Percentiles rank a stretch among this genome's conserved stretches.
phyloP scores from a whole-genome alignment of 352 stramenopile species.

The Peronospora farinosa region DNA sequence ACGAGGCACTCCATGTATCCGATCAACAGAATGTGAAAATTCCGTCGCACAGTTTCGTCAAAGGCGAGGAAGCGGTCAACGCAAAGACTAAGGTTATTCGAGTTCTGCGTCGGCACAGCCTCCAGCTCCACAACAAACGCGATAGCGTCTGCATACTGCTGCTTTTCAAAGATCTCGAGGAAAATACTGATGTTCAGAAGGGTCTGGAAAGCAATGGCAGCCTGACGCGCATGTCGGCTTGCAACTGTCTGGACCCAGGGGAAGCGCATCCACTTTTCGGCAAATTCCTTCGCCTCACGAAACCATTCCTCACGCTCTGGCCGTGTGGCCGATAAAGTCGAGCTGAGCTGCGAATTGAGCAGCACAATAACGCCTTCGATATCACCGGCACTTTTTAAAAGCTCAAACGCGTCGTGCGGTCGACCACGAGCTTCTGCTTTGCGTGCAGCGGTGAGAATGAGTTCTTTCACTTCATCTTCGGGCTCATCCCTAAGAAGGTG shows the following conservation, averaged over 20 bases:
- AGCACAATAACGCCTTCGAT: slow-evolving; percentile 67
- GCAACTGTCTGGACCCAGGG: slow-evolving; percentile 73
- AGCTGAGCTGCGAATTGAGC: slow-evolving; percentile 67
- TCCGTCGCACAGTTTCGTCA: slow-evolving; percentile 75
- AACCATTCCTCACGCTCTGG: slow-evolving; percentile 77
- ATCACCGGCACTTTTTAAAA: slow-evolving; percentile 75
- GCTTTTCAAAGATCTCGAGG: slow-evolving; percentile 75
- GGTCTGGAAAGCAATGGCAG: slow-evolving; percentile 77
- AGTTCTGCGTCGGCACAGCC: slow-evolving; percentile 58
- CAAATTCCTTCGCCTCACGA: slow-evolving; percentile 75
- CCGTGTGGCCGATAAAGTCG: slow-evolving; percentile 49
- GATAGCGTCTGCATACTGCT: slow-evolving; percentile 79
- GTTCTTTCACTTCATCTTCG: slow-evolving; percentile 69
- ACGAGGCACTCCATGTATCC: slow-evolving; percentile 86
- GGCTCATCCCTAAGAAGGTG: slow-evolving; percentile 63
- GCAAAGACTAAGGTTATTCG: slow-evolving; percentile 49
- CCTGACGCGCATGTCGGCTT: slow-evolving; percentile 60
- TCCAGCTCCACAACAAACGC: slow-evolving; percentile 77
- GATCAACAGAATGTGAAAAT: slow-evolving; percentile 79
- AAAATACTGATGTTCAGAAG: slow-evolving; percentile 85
- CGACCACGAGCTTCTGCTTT: slow-evolving; percentile 70
- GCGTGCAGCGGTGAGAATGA: slow-evolving; percentile 63
- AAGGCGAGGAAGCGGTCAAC: slow-evolving; percentile 82
- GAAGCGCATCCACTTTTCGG: slow-evolving; percentile 83
- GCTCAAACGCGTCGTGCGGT: slow-evolving; percentile 62